These are phyloP conservation scores for Ustilaginoidea virens DNA, from an alignment of 2,329 filamentous ascomycete genomes.

Conservation along the genomic window DNA sequence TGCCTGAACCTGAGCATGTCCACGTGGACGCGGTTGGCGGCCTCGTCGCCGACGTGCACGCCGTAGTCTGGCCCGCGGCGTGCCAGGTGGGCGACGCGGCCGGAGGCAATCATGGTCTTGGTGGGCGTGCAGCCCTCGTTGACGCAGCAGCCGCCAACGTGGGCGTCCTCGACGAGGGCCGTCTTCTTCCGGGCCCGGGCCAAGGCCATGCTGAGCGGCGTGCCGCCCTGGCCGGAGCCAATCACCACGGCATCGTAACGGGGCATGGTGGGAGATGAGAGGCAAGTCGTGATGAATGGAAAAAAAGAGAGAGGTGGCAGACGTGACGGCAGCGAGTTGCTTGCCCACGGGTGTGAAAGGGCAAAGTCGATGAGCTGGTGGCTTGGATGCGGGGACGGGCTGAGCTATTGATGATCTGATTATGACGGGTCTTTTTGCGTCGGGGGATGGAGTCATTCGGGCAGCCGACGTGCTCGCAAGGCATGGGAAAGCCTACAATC, in stretches of 20 bases:
- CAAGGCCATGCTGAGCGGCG: constrained; percentile 31
- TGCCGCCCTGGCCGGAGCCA: constrained; percentile 37
- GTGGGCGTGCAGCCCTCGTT: constrained; percentile 42
- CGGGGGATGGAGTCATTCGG: too few species aligned
- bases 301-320: too few species aligned
- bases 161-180: constrained; percentile 29
- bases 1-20: constrained; percentile 34
- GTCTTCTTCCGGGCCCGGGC: constrained; percentile 27
- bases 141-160: constrained; percentile 37
- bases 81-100: constrained; percentile 29
- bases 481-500: too few species aligned
- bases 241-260: constrained; percentile 27
- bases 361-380: too few species aligned
- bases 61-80: constrained; percentile 28
- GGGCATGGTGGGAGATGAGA: too few species aligned
- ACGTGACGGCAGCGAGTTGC: too few species aligned
- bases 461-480: too few species aligned
- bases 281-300: too few species aligned
- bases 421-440: too few species aligned
- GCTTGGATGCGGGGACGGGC: too few species aligned
- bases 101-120: constrained; percentile 40
- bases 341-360: too few species aligned
- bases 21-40: constrained; percentile 17
- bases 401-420: too few species aligned
- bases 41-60: constrained; percentile 12